phyloP scores from a whole-genome alignment of 2,329 filamentous ascomycete species.

The Talaromyces sp. region DNA sequence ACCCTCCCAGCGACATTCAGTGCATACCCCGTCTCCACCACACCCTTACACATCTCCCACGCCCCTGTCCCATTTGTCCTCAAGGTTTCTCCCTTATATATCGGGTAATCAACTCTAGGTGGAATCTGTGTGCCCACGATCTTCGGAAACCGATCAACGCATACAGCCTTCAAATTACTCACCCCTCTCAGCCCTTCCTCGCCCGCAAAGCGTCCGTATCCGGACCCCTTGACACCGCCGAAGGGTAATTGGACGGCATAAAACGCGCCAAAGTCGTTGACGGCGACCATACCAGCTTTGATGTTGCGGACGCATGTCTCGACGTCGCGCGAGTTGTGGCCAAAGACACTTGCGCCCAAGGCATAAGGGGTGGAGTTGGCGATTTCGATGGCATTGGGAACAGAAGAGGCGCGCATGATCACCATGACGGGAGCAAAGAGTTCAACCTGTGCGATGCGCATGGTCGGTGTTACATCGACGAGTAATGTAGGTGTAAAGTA shows the following conservation, averaged over 20 bases:
- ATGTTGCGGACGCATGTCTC: conserved; percentile 64
- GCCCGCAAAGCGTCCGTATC: conserved; percentile 89
- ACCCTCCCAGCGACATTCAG: conserved; percentile 42
- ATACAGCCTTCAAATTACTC: conserved; percentile 85
- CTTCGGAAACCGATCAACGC: conserved; percentile 64
- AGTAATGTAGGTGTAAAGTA: conserved; percentile 92
- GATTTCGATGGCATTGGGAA: conserved; percentile 66
- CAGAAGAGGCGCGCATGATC: conserved; percentile 69
- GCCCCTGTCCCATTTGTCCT: conserved; percentile 55
- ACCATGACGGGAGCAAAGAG: conserved; percentile 91
- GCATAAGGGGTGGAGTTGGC: conserved; percentile 84
- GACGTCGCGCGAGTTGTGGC: conserved; percentile 62
- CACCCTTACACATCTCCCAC: conserved; percentile 54
- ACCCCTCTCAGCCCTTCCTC: conserved; percentile 80
- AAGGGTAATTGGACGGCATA: conserved; percentile 95
- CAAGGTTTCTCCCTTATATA: conserved; percentile 57
- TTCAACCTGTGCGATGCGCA: conserved; percentile 86
- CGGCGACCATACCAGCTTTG: conserved; percentile 81
- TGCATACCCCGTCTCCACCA: conserved; percentile 47
- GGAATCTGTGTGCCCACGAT: conserved; percentile 73
- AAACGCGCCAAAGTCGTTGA: conserved; percentile 93
- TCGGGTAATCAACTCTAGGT: conserved; percentile 74
- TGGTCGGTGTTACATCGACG: conserved; percentile 78
- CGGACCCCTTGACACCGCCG: conserved; percentile 83
- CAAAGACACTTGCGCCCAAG: conserved; percentile 86